phyloP scores from a whole-genome alignment of 1,284 basidiomycete species.

The Cutaneotrichosporon cavernicola region DNA sequence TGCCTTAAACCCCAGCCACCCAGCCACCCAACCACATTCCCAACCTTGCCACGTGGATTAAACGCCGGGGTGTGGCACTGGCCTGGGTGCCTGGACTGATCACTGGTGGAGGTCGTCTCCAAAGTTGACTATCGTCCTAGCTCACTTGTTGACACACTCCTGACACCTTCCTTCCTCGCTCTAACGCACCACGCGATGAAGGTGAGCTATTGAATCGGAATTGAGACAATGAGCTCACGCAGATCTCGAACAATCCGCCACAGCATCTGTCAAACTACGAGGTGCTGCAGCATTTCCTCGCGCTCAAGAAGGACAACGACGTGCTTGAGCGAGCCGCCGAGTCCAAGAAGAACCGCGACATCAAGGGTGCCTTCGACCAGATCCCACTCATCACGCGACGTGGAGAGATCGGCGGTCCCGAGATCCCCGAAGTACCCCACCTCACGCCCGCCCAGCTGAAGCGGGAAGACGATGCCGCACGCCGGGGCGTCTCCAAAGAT shows the following conservation, averaged over 20 bases:
- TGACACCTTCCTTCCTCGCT: not conserved
- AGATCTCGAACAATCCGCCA: constrained; percentile 75
- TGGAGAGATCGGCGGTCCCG: constrained; percentile 18
- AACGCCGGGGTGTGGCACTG: constrained; percentile 2
- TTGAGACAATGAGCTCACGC: constrained; percentile 9
- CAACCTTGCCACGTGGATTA: not conserved
- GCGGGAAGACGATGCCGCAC: constrained; percentile 52
- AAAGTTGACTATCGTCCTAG: not conserved
- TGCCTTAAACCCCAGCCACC: not conserved
- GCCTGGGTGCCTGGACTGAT: not conserved
- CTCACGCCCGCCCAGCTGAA: constrained; percentile 51
- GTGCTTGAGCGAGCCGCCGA: constrained; percentile 65
- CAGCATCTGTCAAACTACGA: constrained; percentile 83
- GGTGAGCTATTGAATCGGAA: constrained; percentile 3
- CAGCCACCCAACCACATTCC: not conserved
- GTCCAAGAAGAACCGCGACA: constrained; percentile 30
- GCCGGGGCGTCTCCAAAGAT: constrained; percentile 65
- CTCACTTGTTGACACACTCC: not conserved
- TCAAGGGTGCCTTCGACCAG: constrained; percentile 18
- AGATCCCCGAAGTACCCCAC: constrained; percentile 45
- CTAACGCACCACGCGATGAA: constrained; percentile 17
- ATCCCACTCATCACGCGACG: constrained; percentile 12
- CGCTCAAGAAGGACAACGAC: constrained; percentile 65
- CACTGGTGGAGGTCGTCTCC: constrained; percentile 1
- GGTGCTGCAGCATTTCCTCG: constrained; percentile 73